Evolutionary conservation across 2,329 filamentous ascomycete genomes (phyloP).

Genomic region (Apiospora phragmitis): DNA sequence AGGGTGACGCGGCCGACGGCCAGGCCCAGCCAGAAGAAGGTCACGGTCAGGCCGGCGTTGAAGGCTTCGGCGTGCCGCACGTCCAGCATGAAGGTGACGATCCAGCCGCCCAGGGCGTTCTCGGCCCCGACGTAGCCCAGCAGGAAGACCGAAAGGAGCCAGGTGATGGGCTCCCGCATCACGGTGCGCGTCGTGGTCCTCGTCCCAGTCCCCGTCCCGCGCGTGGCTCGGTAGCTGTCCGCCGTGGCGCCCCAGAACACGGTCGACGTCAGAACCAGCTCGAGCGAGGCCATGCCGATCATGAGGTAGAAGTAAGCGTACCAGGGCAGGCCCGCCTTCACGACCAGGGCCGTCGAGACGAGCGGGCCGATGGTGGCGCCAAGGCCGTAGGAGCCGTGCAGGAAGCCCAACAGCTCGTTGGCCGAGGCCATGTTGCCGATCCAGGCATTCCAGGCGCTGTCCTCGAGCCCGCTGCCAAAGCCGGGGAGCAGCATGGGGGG

Average conservation of each 20-base stretch:
- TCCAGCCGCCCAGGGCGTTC: conserved; percentile 77
- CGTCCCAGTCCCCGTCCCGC: conserved; percentile 18
- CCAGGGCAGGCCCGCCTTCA: conserved; percentile 61
- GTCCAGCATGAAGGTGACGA: conserved; percentile 80
- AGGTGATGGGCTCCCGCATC: conserved; percentile 57
- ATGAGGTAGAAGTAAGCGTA: conserved; percentile 76
- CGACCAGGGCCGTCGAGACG: conserved; percentile 70
- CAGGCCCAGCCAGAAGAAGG: conserved; percentile 80
- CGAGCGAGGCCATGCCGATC: conserved; percentile 56
- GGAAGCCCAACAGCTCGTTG: conserved; percentile 68
- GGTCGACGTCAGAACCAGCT: conserved; percentile 47
- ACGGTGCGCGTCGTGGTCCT: conserved; percentile 48
- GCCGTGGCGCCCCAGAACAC: conserved; percentile 63
- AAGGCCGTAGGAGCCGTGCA: conserved; percentile 68
- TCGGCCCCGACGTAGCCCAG: conserved; percentile 77
- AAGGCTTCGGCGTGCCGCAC: conserved; percentile 69
- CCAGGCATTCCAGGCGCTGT: conserved; percentile 56
- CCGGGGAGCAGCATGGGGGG: conserved; percentile 66
- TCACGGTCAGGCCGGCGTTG: conserved; percentile 71
- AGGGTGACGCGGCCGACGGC: conserved; percentile 70
- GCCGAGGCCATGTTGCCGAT: conserved; percentile 67
- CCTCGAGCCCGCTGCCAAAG: conserved; percentile 68
- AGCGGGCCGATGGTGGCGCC: conserved; percentile 69
- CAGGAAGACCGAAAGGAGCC: conserved; percentile 72
- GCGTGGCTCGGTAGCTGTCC: conserved; percentile 49